Base-by-base conservation (phyloP, 2,329 filamentous ascomycete genomes). In the Lachnellula willkommii region DNA sequence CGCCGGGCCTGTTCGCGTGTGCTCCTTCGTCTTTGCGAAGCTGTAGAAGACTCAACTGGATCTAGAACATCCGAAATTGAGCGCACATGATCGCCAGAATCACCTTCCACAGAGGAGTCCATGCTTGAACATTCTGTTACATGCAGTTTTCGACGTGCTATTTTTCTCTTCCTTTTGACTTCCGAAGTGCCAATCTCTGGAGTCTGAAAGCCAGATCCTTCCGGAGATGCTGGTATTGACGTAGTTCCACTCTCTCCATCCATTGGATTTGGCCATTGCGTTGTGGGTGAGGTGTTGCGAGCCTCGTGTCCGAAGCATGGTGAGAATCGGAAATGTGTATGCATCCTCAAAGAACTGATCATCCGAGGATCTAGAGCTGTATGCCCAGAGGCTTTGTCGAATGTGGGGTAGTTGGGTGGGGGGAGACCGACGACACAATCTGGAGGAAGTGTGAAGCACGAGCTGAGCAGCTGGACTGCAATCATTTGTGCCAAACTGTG, bases 271-370 rank as follows among this genome's bases (percentile, higher is more conserved):
- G 55, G 56, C 63, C 64, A 66, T n/a, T 52, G 32, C 6, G 64
- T 60, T 11, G 62, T 59, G 11, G 68, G 67, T 5, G 68, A 68
- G 11, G 66, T 56, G 37, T 63, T 68, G 7, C 66, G 60, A 26
- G 66, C 60, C 57, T 70, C 61, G 43, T 70, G 63, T 3, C 68
- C 66, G 51, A 68, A 70, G 32, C 60, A 60, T n/a, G 68, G 67
- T 3, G 67, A 65, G 56, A 66, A 70, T 46, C 63, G 62, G 53
- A 66, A 69, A 35, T 68, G 59, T 2, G 65, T 66, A 56, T 69
- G 67, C 66, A 69, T 65, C 48, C 66, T 60, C 40, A 70, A 57
- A 7, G 66, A 69, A 51, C 67, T 70, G 22, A 69, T 69, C 59
- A 70, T 63, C 24, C 63, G 43, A 20, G 66, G 53, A 54, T 67